Evolutionary conservation across 83 land plant genomes (phyloP).

Genomic region (Thuja plicata): DNA sequence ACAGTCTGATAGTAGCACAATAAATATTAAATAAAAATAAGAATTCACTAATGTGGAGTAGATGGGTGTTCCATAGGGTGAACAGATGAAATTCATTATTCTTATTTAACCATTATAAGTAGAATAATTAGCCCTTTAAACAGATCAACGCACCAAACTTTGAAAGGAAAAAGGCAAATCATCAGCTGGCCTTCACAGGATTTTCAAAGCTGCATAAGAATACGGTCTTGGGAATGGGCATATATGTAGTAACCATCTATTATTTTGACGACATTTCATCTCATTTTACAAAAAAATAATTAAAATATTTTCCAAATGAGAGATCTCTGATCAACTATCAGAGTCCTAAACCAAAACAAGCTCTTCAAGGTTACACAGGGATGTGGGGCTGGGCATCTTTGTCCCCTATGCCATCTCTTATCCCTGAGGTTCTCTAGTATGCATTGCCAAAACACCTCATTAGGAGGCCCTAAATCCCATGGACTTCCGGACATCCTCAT

Average conservation of each 20-base stretch:
- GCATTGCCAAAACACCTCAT: no score
- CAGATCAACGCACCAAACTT: neutral
- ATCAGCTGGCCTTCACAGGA: neutral
- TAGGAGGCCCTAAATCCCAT: no score
- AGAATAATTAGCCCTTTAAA: neutral
- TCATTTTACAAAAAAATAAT: neutral
- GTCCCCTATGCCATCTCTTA: no score
- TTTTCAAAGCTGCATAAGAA: neutral
- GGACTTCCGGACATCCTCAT: no score
- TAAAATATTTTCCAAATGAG: no score
- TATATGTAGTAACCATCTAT: neutral
- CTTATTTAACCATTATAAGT: neutral
- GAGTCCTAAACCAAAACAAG: neutral
- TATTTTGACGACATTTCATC: neutral
- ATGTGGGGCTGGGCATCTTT: no score
- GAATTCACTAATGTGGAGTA: neutral
- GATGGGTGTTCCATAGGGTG: neutral
- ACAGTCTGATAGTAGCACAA: neutral
- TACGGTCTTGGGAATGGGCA: neutral
- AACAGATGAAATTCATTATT: neutral
- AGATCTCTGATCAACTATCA: neutral
- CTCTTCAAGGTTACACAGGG: no score
- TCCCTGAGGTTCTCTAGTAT: no score
- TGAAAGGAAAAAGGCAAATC: neutral
- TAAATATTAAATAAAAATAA: no score